Evolutionary conservation across 495 filamentous ascomycete genomes (phyloP), one percentile per base, ranked within the genome.

Genomic region (Penicillium subrubescens): DNA sequence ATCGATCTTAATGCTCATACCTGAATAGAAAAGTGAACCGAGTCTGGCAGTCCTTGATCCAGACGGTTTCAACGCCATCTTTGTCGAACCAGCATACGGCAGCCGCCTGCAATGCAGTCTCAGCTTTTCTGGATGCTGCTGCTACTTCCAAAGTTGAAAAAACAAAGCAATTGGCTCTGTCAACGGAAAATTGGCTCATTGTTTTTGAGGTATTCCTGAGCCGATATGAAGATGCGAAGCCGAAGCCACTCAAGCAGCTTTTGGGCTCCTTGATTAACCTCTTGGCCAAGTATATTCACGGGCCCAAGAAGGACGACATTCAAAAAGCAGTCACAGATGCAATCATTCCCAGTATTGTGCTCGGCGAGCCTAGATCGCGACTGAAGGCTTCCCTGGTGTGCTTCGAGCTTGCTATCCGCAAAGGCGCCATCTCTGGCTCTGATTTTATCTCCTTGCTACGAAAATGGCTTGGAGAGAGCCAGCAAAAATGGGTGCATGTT

Each of bases 211-310:
- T 90, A 55, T 94, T 88, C 66, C 78, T 96, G 63, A 82, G 87
- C 60, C 89, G 87, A 76, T 92, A 87, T 64, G 90, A 94, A 65
- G 85, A 87, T 66, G 84, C 89, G 39, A 89, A 89, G 62, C 83
- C 89, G 29, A 89, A 92, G 57, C 88, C 91, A 33, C 84, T 93
- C 83, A 88, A 88, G 70, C 89, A 92, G 65, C 80, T 94, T 0
- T 74, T 96, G 51, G 79, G 86, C 66, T 82, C 86, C 48, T 72
- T 91, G 57, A 80, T 79, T 37, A 73, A 78, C 21, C 80, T 87
- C 8, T 69, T 88, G 44, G 75, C 70, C 17, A 84, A 76, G 39
- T 84, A 85, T 59, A 82, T 84, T 10, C 61, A 72, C 73, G 56
- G 67, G 69, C 17, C 67, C 69, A 46, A 75, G 58, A 66, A 57